These are phyloP conservation scores for Nemania sp. DNA, from an alignment of 2,329 filamentous ascomycete genomes.

Conservation along the genomic window DNA sequence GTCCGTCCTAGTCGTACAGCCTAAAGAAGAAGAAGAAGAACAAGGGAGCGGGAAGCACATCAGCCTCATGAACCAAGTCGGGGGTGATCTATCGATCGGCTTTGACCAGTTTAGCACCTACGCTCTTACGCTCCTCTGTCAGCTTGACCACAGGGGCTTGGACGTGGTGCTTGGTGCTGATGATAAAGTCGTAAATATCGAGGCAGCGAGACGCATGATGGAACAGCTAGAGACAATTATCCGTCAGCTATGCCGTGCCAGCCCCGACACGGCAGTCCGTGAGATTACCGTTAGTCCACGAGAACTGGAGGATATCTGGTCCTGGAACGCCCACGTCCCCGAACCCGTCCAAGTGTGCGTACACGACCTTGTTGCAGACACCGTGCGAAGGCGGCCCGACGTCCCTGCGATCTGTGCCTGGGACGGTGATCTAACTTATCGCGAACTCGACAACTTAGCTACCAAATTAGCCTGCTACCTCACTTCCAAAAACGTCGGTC, in stretches of 20 bases:
- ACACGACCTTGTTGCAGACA: not conserved
- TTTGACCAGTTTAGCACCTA: slow-evolving; percentile 37
- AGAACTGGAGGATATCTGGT: slow-evolving; percentile 2
- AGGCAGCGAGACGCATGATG: slow-evolving; percentile 6
- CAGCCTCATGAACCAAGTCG: slow-evolving; percentile 12
- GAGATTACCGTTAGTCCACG: not conserved
- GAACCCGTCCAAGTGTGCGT: not conserved
- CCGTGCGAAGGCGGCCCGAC: not conserved
- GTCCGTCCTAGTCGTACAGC: slow-evolving; percentile 45
- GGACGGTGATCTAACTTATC: slow-evolving; percentile 9
- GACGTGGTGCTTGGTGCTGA: slow-evolving; percentile 17
- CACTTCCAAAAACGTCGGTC: not conserved
- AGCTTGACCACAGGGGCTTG: slow-evolving; percentile 35
- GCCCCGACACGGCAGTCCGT: not conserved
- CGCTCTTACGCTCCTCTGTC: slow-evolving; percentile 54
- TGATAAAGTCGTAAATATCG: slow-evolving; percentile 5
- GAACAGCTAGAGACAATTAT: slow-evolving; percentile 20
- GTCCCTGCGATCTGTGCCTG: slow-evolving; percentile 8
- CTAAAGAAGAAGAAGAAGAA: slow-evolving; percentile 8
- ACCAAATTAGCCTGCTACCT: not conserved
- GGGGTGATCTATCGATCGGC: slow-evolving; percentile 20
- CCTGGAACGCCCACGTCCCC: slow-evolving; percentile 2
- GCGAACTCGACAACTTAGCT: slow-evolving; percentile 1
- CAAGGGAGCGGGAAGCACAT: not conserved
- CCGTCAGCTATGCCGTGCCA: slow-evolving; percentile 8